Evolutionary conservation across 2,329 filamentous ascomycete species (phyloP), one percentile per base, ranked within the genome.

Genomic region (Canariomyces notabilis): DNA sequence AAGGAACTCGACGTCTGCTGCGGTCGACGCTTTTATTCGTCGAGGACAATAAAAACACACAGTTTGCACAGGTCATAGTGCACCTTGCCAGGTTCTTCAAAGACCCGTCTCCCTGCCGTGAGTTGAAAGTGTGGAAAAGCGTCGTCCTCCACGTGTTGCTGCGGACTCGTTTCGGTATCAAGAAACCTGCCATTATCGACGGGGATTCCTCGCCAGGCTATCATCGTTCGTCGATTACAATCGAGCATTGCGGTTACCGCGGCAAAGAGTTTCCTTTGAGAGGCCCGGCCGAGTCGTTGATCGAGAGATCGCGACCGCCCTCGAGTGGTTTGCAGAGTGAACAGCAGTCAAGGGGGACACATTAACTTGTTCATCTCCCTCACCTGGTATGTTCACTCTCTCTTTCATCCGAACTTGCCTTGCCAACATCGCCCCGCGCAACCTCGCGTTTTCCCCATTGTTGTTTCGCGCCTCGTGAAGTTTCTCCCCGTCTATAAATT

Each of bases 361-460:
- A 95, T 95, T 95, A 70, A 84, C 68, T 95, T 95, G 89, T 95
- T 89, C 75, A 87, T 95, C 89, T 95, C 89, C 86, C 80, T 71
- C 79, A 77, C 67, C 79, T 73, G 77, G 80, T 83, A 82, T 68
- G 75, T 48, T 43, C 44, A 47, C 37, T 64, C 32, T 14, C 51
- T 44, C 42, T 48, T 44, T 52, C 50, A 50, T n/a, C n/a, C n/a
- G n/a, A 48, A 29, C 58, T 56, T 54, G 55, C 57, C 55, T 53
- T 38, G 26, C 37, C 18, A n/a, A 21, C 26, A 29, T 29, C 8
- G 26, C 26, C 22, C 26, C n/a, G n/a, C n/a, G n/a, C n/a, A n/a
- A n/a, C n/a, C n/a, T n/a, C n/a, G n/a, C n/a, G n/a, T n/a, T n/a
- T 29, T 29, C 3, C 4, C 4, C 8, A 5, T 29, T 9, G 26